Percentiles rank a stretch among this genome's conserved stretches.
Evolutionary conservation across 257 asterid species (phyloP).

Genomic region (Solanum ossicruentum): DNA sequence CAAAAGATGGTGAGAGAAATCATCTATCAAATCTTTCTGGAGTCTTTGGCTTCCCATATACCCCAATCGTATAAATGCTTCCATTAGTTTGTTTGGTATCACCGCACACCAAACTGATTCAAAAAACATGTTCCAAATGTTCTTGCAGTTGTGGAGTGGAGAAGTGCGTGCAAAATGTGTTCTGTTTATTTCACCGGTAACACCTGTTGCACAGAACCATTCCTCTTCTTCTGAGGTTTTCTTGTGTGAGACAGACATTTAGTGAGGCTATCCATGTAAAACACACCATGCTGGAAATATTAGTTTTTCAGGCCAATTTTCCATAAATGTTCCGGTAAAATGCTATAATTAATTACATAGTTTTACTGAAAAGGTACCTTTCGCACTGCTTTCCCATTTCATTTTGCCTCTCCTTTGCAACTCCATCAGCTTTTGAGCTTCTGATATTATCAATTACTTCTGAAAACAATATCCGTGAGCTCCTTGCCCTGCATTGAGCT

Average conservation of each 20-base stretch:
- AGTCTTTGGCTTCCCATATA: neutral
- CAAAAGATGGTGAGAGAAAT: neutral
- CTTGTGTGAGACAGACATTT: neutral
- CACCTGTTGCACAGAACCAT: neutral
- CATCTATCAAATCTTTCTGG: neutral
- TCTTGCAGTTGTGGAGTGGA: neutral
- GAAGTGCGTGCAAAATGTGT: neutral
- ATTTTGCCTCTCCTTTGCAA: neutral
- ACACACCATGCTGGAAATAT: neutral
- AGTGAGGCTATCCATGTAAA: neutral
- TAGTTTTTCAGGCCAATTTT: neutral
- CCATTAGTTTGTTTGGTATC: neutral
- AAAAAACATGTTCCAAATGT: neutral
- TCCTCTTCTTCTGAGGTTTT: neutral
- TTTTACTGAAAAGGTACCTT: neutral
- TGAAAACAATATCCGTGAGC: neutral
- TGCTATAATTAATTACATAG: neutral
- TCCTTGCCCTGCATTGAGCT: neutral
- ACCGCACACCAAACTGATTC: neutral
- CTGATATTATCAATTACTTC: neutral
- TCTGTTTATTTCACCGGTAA: neutral
- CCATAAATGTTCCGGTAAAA: neutral
- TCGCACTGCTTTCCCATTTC: neutral
- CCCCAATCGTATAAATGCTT: neutral
- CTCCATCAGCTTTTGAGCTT: neutral